Base-by-base conservation (phyloP, 2,329 filamentous ascomycete genomes). In the Colletotrichum sp. region DNA sequence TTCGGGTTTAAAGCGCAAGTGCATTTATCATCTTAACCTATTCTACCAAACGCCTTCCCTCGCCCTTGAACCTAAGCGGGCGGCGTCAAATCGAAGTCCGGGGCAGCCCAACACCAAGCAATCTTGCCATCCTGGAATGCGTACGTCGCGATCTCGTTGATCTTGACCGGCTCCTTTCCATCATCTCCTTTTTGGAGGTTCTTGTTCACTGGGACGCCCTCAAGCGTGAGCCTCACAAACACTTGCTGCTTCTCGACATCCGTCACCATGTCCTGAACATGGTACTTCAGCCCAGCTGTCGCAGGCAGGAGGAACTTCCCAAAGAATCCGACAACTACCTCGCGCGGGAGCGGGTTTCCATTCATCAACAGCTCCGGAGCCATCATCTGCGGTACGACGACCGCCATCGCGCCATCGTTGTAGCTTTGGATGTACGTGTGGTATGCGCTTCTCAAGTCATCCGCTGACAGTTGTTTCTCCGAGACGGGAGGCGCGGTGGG, bases 201-300 rank as follows among this genome's bases (percentile, higher is more conserved):
- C 51, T 64, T 51, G 5, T 72, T 69, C 66, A 69, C 51, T 8
- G 66, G 58, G 6, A 69, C 65, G 1, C 70, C 70, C 36, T 58
- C 36, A 24, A 72, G 51, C 4, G 66, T 43, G 4, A 72, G 66
- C 47, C 70, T 55, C 9, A 69, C 51, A 18, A 59, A 59, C 2
- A 72, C 33, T 47, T 65, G 70, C 47, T 72, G 70, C 51, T 58
- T 72, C 21, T 51, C 59, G 16, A n/a, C 36, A 9, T 72, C 70
- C 34, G 55, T 18, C 15, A 69, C 66, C 12, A 69, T 31, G 13
- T 72, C 70, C 12, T 72, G 66, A 7, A 72, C 8, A 5, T 31
- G 16, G 51, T 72, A 64, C 51, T 69, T 38, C 7, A 72, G 66
- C n/a, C 70, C 70, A 13, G 34, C 59, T 29, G 64, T 65, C 8